Percentiles rank a stretch among this genome's conserved stretches.
Conservation (phyloP, 2,329 filamentous ascomycete genomes). For the Neopestalotiopsis rosae region DNA sequence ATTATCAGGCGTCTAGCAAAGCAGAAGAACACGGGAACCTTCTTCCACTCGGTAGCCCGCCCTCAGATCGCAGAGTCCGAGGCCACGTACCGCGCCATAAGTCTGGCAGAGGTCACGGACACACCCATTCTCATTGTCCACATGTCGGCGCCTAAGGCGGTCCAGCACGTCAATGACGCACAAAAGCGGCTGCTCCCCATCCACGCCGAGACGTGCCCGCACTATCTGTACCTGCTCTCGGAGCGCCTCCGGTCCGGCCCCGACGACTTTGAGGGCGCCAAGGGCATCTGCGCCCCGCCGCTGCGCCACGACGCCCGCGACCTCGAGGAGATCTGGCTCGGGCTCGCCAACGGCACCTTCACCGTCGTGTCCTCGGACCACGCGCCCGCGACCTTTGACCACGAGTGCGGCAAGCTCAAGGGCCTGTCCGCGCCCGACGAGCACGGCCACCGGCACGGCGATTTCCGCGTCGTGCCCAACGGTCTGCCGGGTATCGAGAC, state of each 20-base stretch:
- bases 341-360: slow-evolving; percentile 58
- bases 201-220: slow-evolving; percentile 63
- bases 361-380: slow-evolving; percentile 52
- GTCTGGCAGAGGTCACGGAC: slow-evolving; percentile 53
- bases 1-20: slow-evolving; percentile 22
- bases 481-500: slow-evolving; percentile 22
- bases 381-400: slow-evolving; percentile 21
- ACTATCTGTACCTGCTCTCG: slow-evolving; percentile 62
- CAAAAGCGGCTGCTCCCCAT: slow-evolving; percentile 56
- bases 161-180: slow-evolving; percentile 53
- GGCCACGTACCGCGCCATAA: slow-evolving; percentile 55
- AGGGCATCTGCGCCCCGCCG: slow-evolving; percentile 59
- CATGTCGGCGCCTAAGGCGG: slow-evolving; percentile 52
- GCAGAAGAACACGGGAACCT: slow-evolving; percentile 33
- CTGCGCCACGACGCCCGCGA: slow-evolving; percentile 52
- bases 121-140: slow-evolving; percentile 59
- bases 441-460: slow-evolving; percentile 12
- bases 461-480: slow-evolving; percentile 22
- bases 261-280: slow-evolving; percentile 53
- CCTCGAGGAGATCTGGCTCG: slow-evolving; percentile 56
- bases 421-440: slow-evolving; percentile 9
- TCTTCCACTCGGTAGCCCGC: slow-evolving; percentile 51
- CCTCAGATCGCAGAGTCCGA: slow-evolving; percentile 53
- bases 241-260: slow-evolving; percentile 35
- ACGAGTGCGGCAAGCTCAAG: slow-evolving; percentile 23